Conservation (phyloP, 345 rosid genomes). For the Luvunga scandens region DNA sequence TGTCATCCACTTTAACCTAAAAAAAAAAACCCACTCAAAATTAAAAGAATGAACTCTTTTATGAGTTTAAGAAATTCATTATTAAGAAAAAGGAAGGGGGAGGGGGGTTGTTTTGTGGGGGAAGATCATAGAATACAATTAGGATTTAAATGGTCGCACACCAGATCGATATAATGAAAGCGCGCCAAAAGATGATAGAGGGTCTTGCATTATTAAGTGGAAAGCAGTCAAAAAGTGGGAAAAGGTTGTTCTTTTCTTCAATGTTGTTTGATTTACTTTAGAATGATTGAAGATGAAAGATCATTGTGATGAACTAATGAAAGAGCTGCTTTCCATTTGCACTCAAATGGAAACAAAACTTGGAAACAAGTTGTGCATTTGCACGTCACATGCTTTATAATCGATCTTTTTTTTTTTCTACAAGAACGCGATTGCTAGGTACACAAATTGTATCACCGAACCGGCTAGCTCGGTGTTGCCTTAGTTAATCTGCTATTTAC, state of each 20-base stretch:
- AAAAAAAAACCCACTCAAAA: neutral
- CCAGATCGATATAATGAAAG: neutral
- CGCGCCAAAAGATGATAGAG: neutral
- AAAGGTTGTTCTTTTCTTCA: neutral
- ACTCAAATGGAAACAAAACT: neutral
- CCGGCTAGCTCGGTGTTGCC: neutral
- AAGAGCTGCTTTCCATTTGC: neutral
- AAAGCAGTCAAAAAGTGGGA: conserved; percentile 11
- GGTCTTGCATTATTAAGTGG: conserved; percentile 8
- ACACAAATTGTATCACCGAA: neutral
- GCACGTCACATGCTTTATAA: neutral
- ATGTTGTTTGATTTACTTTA: neutral
- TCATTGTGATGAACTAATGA: neutral
- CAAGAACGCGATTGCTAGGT: neutral
- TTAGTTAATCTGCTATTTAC: neutral
- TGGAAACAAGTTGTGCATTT: neutral
- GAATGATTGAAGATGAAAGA: neutral
- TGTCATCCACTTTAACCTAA: neutral
- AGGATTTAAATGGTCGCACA: neutral
- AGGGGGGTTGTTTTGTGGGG: neutral
- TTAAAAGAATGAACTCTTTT: neutral
- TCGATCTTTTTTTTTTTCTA: no score
- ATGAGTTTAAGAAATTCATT: neutral
- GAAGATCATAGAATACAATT: neutral
- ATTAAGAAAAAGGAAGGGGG: no score